Percentiles rank a stretch among this genome's conserved stretches.
phyloP scores from a whole-genome alignment of 768 basidiomycete genomes.

The Pilatotrama ljubarskyi region DNA sequence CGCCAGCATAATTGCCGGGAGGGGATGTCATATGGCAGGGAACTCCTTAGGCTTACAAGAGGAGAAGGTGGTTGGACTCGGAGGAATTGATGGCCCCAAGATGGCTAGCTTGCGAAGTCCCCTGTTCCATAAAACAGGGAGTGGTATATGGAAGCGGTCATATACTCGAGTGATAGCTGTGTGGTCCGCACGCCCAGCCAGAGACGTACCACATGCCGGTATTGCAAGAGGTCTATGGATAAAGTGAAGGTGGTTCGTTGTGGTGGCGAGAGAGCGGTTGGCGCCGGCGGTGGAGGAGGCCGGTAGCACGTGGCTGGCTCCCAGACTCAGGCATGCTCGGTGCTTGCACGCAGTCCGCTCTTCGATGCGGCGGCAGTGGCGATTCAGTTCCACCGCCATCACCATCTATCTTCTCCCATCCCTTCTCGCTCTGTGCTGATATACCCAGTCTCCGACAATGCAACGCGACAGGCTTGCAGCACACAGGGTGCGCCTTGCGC shows the following conservation, averaged over 20 bases:
- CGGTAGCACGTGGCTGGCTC: conserved; percentile 1
- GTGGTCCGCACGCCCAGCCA: too few species aligned
- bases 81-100: too few species aligned
- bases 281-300: not conserved
- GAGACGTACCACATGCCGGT: too few species aligned
- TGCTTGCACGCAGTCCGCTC: not conserved
- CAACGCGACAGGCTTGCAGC: conserved; percentile 31
- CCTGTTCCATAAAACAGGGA: not conserved
- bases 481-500: conserved; percentile 27
- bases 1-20: too few species aligned
- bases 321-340: not conserved
- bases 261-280: not conserved
- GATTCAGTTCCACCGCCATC: not conserved
- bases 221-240: too few species aligned
- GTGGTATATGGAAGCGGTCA: not conserved
- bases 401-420: not conserved
- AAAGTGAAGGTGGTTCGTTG: not conserved
- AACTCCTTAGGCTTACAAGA: too few species aligned
- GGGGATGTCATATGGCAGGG: too few species aligned
- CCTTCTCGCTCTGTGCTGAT: not conserved
- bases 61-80: too few species aligned
- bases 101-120: too few species aligned
- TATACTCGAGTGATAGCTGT: too few species aligned
- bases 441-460: conserved; percentile 26
- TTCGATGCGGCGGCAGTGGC: conserved; percentile 1